These are phyloP conservation scores for Zalerion maritima DNA, from an alignment of 495 filamentous ascomycete genomes.

Conservation along the genomic window DNA sequence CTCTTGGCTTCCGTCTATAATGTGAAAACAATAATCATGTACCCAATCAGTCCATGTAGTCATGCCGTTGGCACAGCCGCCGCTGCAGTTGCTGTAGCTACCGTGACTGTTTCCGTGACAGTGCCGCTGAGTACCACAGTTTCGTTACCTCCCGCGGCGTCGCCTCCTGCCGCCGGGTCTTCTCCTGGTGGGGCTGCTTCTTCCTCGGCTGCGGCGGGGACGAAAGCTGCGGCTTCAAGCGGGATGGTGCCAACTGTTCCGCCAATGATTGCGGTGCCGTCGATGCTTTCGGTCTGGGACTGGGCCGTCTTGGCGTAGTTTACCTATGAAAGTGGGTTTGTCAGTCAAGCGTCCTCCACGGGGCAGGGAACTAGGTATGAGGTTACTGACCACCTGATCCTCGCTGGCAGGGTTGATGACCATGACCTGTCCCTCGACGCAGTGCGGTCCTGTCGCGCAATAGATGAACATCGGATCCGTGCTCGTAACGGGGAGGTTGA, in stretches of 20 bases:
- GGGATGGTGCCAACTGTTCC: conserved; percentile 12
- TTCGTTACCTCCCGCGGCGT: neutral
- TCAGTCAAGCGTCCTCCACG: conserved; percentile 4
- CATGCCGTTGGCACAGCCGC: neutral
- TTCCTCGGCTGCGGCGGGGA: conserved; percentile 7
- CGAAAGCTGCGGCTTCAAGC: conserved; percentile 11
- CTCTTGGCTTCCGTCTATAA: too few relatives aligned
- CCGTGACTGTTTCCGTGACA: conserved; percentile 7
- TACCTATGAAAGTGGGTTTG: conserved; percentile 12
- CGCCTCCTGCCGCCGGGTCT: conserved; percentile 1
- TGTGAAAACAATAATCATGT: too few relatives aligned
- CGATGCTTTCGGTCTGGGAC: conserved; percentile 5
- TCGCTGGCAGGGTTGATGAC: conserved; percentile 37
- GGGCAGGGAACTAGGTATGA: neutral
- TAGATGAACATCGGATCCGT: conserved; percentile 37
- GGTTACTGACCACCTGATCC: too few relatives aligned
- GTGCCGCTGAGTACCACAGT: conserved; percentile 3
- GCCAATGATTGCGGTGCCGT: conserved; percentile 8
- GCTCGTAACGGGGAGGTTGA: conserved; percentile 29
- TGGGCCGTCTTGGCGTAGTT: conserved; percentile 9
- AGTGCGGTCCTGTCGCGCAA: conserved; percentile 33
- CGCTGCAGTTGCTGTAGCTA: conserved; percentile 5
- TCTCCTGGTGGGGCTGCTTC: conserved; percentile 1
- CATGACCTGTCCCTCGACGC: conserved; percentile 35
- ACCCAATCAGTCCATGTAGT: too few relatives aligned